Evolutionary conservation across 129 eudicot species (phyloP), one percentile per base, ranked within the genome.

Genomic region (Logfia minima): DNA sequence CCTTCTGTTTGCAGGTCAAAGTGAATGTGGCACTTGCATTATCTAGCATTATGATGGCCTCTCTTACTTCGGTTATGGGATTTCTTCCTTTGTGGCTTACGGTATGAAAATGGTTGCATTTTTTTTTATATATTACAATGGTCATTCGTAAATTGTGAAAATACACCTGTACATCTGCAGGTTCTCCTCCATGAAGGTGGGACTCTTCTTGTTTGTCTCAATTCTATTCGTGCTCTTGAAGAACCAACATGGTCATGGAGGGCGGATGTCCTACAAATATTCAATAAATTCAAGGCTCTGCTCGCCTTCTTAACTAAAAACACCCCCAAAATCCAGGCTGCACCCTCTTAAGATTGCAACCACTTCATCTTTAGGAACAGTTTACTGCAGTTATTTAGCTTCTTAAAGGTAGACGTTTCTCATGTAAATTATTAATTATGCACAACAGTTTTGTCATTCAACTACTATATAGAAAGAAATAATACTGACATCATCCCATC

Each of bases 111-210:
- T 70, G 8, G 56, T 35, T 61, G 51, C n/a, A 34, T 61, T 17
- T 61, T 21, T 23, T 70, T 29, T 75, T 28, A 4, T 26, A 18
- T 10, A 9, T 16, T 18, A 48, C 41, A 64, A 10, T 75, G 4
- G 6, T 75, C 61, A 45, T 37, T 60, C 7, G 51, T 48, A 6
- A 66, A 31, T n/a, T 78, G 19, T 45, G 21, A 41, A 72, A 28
- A 31, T 59, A 51, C 17, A 73, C 19, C 10, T 34, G 68, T 63
- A 51, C 48, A 74, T 66, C 66, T 53, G 17, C 76, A 94, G 99
- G 99, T 94, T 64, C 92, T 94, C 26, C 88, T 89, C 24, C 99
- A 94, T 28, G 99, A 94, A 87, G 99, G 99, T 18, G 99, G 99
- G 59, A 94, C 99, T 21, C 92, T 94, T 73, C 83, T 94, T 18